Evolutionary conservation across 345 rosid genomes (phyloP).

Genomic region (Cardamine resedifolia): DNA sequence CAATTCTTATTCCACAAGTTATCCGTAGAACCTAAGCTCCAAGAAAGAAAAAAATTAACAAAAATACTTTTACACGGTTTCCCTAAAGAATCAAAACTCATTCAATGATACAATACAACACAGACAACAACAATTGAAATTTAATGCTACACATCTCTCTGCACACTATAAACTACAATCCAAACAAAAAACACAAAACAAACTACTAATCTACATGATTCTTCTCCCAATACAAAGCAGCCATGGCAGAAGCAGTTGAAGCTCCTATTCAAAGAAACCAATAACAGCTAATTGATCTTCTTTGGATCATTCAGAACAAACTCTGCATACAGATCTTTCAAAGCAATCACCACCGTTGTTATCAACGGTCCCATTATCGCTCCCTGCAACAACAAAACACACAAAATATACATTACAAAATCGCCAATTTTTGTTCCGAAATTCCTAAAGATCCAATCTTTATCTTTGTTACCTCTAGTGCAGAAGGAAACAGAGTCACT

Average conservation of each 20-base stretch:
- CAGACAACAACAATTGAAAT: not conserved
- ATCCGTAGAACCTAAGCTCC: not conserved
- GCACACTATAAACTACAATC: constrained; percentile 32
- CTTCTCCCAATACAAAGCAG: constrained; percentile 26
- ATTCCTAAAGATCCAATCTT: not conserved
- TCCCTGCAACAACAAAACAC: constrained; percentile 51
- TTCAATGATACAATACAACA: constrained; percentile 16
- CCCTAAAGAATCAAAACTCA: constrained; percentile 17
- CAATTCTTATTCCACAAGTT: not conserved
- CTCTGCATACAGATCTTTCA: constrained; percentile 87
- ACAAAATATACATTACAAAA: not conserved
- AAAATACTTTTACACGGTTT: not conserved
- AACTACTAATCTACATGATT: constrained; percentile 35
- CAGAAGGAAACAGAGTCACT: constrained; percentile 91
- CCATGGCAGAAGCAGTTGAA: constrained; percentile 26
- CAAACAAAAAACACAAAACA: no score
- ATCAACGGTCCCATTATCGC: constrained; percentile 98
- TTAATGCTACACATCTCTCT: constrained; percentile 27
- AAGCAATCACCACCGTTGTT: constrained; percentile 85
- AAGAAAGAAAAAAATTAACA: not conserved
- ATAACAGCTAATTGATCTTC: constrained; percentile 40
- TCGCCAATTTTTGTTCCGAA: not conserved
- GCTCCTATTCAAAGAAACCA: constrained; percentile 25
- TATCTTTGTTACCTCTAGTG: constrained; percentile 63
- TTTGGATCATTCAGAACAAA: constrained; percentile 67